phyloP scores from a whole-genome alignment of 768 basidiomycete species.

The Boletus vermiculosoides region DNA sequence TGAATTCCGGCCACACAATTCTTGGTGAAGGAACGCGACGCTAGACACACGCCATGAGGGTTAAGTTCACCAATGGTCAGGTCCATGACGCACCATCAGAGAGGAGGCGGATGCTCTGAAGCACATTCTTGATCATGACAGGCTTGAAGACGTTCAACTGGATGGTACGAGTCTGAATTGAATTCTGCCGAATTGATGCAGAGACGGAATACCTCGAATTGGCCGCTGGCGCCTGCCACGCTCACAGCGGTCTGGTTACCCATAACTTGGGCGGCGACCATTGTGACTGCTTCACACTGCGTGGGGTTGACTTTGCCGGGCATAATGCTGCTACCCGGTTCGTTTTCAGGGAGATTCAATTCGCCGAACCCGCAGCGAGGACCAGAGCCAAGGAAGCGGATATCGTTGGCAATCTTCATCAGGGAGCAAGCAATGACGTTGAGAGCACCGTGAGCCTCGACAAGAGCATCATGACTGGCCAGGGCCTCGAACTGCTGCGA shows the following conservation, averaged over 20 bases:
- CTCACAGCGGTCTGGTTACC: constrained; percentile 95
- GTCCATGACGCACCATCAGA: constrained; percentile 67
- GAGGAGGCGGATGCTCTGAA: constrained; percentile 92
- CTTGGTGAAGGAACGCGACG: constrained; percentile 90
- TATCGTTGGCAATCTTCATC: constrained; percentile 99
- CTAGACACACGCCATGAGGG: constrained; percentile 36
- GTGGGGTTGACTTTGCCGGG: constrained; percentile 99
- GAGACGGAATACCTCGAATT: constrained; percentile 78
- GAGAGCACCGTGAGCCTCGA: constrained; percentile 95
- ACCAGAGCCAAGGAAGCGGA: constrained; percentile 95
- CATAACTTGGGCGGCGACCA: constrained; percentile 98
- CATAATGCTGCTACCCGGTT: constrained; percentile 99
- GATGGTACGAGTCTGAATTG: constrained; percentile 7
- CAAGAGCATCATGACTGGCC: constrained; percentile 96
- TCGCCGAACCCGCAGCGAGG: constrained; percentile 98
- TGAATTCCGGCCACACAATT: constrained; percentile 95
- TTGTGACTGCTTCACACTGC: constrained; percentile 97
- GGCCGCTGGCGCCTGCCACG: constrained; percentile 91
- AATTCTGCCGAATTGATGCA: constrained; percentile 2
- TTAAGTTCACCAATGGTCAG: neutral
- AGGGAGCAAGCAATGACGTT: constrained; percentile 95
- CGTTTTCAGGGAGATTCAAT: constrained; percentile 92
- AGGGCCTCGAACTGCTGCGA: constrained; percentile 86
- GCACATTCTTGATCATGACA: constrained; percentile 95
- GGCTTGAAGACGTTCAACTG: constrained; percentile 99